Conservation (phyloP, 768 basidiomycete genomes). For the Zangia roseola region DNA sequence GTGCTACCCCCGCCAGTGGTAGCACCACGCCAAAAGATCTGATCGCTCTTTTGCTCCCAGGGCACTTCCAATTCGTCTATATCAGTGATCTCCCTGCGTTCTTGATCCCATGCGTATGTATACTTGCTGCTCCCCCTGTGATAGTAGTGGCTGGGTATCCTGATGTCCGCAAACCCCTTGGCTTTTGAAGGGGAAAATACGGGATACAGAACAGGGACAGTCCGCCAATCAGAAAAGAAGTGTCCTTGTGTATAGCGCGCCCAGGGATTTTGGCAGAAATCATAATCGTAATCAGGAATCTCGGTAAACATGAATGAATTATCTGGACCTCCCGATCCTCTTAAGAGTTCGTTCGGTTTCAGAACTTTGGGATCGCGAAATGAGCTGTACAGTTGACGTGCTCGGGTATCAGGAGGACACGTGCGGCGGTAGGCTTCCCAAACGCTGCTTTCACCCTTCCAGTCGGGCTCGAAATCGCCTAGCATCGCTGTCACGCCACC, state of each 20-base stretch:
- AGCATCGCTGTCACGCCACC: constrained; percentile 57
- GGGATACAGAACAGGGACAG: constrained; percentile 85
- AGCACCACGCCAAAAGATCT: constrained; percentile 93
- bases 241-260: constrained; percentile 88
- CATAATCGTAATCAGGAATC: constrained; percentile 59
- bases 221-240: constrained; percentile 97
- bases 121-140: constrained; percentile 78
- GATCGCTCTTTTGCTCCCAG: constrained; percentile 87
- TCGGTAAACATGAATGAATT: constrained; percentile 65
- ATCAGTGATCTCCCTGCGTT: constrained; percentile 67
- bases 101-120: constrained; percentile 88
- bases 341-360: constrained; percentile 27
- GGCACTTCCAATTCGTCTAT: constrained; percentile 84
- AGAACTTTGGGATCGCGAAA: constrained; percentile 49
- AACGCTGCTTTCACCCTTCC: constrained; percentile 78
- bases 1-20: constrained; percentile 93
- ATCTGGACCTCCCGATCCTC: constrained; percentile 31
- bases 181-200: constrained; percentile 92
- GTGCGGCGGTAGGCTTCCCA: constrained; percentile 97
- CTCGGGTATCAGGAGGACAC: constrained; percentile 74
- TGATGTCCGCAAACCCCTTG: constrained; percentile 82
- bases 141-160: constrained; percentile 97
- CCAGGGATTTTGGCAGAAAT: constrained; percentile 82
- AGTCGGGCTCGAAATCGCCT: constrained; percentile 76
- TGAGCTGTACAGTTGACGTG: constrained; percentile 81